These are phyloP conservation scores for Ustilago loliicola DNA, from an alignment of 1,284 basidiomycete genomes.

Conservation along the genomic window DNA sequence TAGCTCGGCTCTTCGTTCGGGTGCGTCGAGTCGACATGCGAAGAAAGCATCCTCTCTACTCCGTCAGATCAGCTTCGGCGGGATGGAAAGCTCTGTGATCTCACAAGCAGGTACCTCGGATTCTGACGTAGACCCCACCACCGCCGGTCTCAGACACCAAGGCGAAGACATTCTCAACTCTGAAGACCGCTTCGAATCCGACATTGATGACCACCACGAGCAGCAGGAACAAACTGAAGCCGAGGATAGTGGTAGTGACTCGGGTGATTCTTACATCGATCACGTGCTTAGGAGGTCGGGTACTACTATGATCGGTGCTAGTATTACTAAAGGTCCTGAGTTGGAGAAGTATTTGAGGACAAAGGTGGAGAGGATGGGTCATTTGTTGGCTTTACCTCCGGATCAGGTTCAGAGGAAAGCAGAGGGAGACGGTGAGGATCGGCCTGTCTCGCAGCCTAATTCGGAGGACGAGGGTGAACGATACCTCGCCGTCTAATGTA, in stretches of 20 bases:
- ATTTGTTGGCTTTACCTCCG: slow-evolving; percentile 80
- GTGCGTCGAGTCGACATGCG: not conserved
- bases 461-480: slow-evolving; percentile 17
- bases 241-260: slow-evolving; percentile 42
- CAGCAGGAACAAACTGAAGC: slow-evolving; percentile 9
- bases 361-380: slow-evolving; percentile 96
- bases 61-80: slow-evolving; percentile 18
- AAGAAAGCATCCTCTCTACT: slow-evolving; percentile 28
- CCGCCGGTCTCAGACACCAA: slow-evolving; percentile 29
- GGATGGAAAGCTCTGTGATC: slow-evolving; percentile 42
- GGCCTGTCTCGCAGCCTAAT: slow-evolving; percentile 35
- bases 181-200: slow-evolving; percentile 19
- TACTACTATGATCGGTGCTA: slow-evolving; percentile 86
- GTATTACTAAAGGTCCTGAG: slow-evolving; percentile 84
- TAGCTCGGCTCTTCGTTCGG: not conserved
- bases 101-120: slow-evolving; percentile 38
- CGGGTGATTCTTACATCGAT: slow-evolving; percentile 59
- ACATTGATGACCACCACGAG: slow-evolving; percentile 7
- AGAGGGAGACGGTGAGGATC: slow-evolving; percentile 2
- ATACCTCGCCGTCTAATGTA: not conserved
- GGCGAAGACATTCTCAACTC: slow-evolving; percentile 33
- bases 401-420: not conserved
- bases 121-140: slow-evolving; percentile 22
- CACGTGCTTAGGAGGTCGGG: slow-evolving; percentile 76
- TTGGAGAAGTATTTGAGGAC: slow-evolving; percentile 95